Conservation (phyloP, 495 filamentous ascomycete species). For the Trichoderma orchidacearum region DNA sequence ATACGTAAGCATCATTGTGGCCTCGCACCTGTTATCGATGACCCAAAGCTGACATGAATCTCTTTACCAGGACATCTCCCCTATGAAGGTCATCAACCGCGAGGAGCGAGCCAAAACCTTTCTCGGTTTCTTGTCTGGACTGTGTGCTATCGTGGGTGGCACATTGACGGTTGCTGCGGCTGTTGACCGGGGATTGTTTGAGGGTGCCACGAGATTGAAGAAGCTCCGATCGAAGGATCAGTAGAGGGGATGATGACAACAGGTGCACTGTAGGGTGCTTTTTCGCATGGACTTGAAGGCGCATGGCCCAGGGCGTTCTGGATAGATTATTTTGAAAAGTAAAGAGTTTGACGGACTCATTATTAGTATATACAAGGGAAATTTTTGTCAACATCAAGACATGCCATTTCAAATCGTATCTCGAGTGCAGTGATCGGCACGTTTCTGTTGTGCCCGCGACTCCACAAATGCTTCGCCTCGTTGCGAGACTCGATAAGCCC, state of each 20-base stretch:
- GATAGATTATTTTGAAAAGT: neutral
- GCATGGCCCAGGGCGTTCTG: neutral
- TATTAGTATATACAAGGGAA: neutral
- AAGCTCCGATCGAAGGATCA: conserved; percentile 61
- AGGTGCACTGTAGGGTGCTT: neutral
- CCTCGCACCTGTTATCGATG: neutral
- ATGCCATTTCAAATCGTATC: too few relatives aligned
- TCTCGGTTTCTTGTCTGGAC: conserved; percentile 77
- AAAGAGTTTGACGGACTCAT: too few relatives aligned
- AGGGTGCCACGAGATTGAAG: conserved; percentile 68
- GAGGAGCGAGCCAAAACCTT: conserved; percentile 82
- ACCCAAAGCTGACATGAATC: neutral
- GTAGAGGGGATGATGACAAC: conserved; percentile 6
- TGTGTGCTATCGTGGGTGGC: conserved; percentile 89
- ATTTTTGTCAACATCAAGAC: too few relatives aligned
- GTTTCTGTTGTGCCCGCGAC: neutral
- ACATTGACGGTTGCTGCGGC: conserved; percentile 93
- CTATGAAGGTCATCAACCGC: conserved; percentile 98
- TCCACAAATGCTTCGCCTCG: too few relatives aligned
- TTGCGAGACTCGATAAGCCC: too few relatives aligned
- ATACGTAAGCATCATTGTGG: conserved; percentile 46
- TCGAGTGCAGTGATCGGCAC: neutral
- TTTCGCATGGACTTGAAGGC: neutral
- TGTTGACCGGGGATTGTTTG: conserved; percentile 81
- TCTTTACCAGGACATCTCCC: conserved; percentile 97